Evolutionary conservation across 2,329 filamentous ascomycete species (phyloP), one percentile per base, ranked within the genome.

Genomic region (Byssothecium circinans): DNA sequence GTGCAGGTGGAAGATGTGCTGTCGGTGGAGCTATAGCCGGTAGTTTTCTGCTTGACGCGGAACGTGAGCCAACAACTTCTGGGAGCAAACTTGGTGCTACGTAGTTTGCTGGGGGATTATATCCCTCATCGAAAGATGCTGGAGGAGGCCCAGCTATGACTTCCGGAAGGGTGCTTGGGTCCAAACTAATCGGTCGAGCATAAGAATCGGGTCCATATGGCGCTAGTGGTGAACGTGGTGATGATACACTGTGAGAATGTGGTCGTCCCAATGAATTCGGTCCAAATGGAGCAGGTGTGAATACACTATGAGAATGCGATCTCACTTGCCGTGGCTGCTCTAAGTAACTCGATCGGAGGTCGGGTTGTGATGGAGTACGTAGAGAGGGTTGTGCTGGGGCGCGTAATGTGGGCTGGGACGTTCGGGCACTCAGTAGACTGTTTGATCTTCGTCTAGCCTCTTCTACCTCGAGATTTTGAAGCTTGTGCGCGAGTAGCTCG

Each of bases 401-500:
- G 18, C 25, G 39, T 30, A n/a, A 15, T 4, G 12, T 3, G 23
- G 33, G 30, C 22, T 37, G 35, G n/a, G 42, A 43, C 17, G 8
- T 12, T 17, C 35, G 52, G 29, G 56, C 50, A 39, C 45, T 58
- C 20, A 62, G 37, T 27, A 47, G 54, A 38, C 55, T 64, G 30
- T 39, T 60, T 12, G 60, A 65, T 43, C 49, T 54, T 23, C 49
- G 50, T 36, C 60, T 42, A 8, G 53, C 55, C 27, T 63, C 61
- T 20, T 54, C 50, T 2, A 68, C 38, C 34, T 69, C 64, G n/a
- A 68, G 49, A 7, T 63, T 49, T 18, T 61, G 57, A 11, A 69
- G 46, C 37, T 53, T 61, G 23, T 54, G 60, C 17, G 65, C 66
- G 8, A 69, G 54, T 19, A 58, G 43, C 47, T 64, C 61, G 47